These are phyloP conservation scores for Gelatoporia subvermispora DNA, from an alignment of 768 basidiomycete genomes.

Conservation along the genomic window DNA sequence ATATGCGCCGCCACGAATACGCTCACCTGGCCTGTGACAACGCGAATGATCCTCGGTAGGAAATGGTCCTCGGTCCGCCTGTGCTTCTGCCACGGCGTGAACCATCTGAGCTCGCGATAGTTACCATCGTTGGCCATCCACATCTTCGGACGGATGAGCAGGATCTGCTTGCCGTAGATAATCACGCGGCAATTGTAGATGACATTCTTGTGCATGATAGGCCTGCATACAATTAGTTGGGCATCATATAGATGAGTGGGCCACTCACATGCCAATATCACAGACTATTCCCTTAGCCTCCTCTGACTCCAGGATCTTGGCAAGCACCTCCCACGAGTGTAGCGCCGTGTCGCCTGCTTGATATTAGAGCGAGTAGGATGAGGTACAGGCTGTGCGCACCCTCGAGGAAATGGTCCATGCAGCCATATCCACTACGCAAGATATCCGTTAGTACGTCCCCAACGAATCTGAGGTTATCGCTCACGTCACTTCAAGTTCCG, in stretches of 20 bases:
- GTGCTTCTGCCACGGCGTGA: constrained; percentile 93
- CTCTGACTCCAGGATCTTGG: constrained; percentile 80
- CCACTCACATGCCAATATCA: constrained; percentile 85
- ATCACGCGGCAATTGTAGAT: constrained; percentile 96
- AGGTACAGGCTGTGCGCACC: constrained; percentile 40
- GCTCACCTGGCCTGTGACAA: constrained; percentile 81
- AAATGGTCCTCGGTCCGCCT: constrained; percentile 88
- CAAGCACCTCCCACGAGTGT: constrained; percentile 97
- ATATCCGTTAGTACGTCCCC: neutral
- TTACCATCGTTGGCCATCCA: constrained; percentile 99
- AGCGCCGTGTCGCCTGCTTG: constrained; percentile 86
- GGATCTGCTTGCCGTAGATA: constrained; percentile 77
- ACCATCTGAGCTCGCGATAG: constrained; percentile 78
- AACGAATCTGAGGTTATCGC: constrained; percentile 13
- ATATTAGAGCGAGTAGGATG: neutral
- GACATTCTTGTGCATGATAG: constrained; percentile 95
- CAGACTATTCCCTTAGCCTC: constrained; percentile 84
- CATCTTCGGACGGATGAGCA: constrained; percentile 98
- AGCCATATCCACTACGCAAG: constrained; percentile 85
- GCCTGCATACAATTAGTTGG: constrained; percentile 48
- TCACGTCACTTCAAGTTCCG: constrained; percentile 93
- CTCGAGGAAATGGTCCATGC: constrained; percentile 95
- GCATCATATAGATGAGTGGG: neutral
- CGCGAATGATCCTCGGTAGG: constrained; percentile 83
- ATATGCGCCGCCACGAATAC: neutral